Percentiles rank a stretch among this genome's conserved stretches.
Conservation (phyloP, 495 filamentous ascomycete species). For the Aspergillus kassunensis region DNA sequence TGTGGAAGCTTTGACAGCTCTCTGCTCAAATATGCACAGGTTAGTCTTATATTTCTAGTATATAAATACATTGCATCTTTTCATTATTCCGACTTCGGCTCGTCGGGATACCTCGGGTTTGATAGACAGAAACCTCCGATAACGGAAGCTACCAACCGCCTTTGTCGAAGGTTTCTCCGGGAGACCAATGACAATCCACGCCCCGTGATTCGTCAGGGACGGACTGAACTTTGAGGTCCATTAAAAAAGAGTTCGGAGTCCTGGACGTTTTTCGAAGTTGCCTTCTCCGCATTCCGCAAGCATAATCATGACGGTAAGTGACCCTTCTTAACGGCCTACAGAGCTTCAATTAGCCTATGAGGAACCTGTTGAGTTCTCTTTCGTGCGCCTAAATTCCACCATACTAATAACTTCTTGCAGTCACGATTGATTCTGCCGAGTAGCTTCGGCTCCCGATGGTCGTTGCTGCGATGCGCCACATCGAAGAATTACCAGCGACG, state of each 20-base stretch:
- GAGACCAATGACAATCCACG: conserved; percentile 23
- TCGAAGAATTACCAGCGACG: conserved; percentile 29
- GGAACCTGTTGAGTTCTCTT: too few relatives aligned
- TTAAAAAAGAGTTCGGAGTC: neutral
- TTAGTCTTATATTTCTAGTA: too few relatives aligned
- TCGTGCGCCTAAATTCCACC: neutral
- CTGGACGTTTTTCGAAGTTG: neutral
- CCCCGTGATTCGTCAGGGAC: conserved; percentile 13
- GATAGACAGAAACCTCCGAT: conserved; percentile 14
- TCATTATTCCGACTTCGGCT: too few relatives aligned
- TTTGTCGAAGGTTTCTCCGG: neutral
- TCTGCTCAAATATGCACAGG: too few relatives aligned
- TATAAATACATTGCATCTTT: too few relatives aligned
- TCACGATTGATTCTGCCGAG: conserved; percentile 31
- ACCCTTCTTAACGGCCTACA: neutral
- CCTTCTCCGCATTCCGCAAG: conserved; percentile 5
- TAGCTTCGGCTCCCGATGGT: conserved; percentile 25
- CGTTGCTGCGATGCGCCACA: conserved; percentile 22
- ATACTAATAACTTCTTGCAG: conserved; percentile 17
- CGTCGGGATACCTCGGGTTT: too few relatives aligned
- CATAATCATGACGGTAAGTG: conserved; percentile 11
- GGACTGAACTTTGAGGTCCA: neutral
- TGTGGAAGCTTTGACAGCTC: conserved; percentile 55
- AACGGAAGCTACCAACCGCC: conserved; percentile 3
- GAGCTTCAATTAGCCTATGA: too few relatives aligned